Base-by-base conservation (phyloP, 768 basidiomycete genomes). In the Russula brevipes region DNA sequence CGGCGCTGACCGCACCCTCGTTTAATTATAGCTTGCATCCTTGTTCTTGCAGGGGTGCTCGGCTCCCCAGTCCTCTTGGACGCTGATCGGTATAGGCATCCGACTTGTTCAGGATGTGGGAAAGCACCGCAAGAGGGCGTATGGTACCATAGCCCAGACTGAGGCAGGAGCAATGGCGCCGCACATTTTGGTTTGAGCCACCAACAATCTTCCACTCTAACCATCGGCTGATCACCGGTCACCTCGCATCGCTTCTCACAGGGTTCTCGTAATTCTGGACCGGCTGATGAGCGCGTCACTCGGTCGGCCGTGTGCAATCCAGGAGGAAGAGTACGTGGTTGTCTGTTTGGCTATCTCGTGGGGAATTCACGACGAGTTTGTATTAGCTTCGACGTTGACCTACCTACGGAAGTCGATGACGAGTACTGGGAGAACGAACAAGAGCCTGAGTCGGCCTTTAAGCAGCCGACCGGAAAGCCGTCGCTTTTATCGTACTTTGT, bases 131-230 rank as follows among this genome's bases (percentile, higher is more conserved):
- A 76, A 78, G 61, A 76, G 72, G 63, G 73, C 77, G 17, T 75
- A 80, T 35, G 76, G 74, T 57, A 65, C 70, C 12, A 64, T 70
- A 8, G 78, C 78, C 11, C 79, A 75, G 11, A 73, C 77, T 6
- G 86, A 91, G 66, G 81, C 86, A 59, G 89, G 89, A 93, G 71
- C 76, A 88, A 24, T 89, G 87, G 83, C 89, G 88, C 70, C 81
- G 86, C 30, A 82, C 81, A 8, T 86, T 86, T 68, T 87, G 85
- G 84, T 82, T 68, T 4, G 47, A 46, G 39, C 36, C 31, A 6
- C 42, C 3, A n/a, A n/a, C 38, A 31, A 4, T 24, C 41, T 16
- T 54, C 63, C 19, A 17, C 39, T 38, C 30, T 6, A n/a, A 45
- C 36, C 1, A 45, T 55, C n/a, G 30, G 41, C 42, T 55, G n/a